Evolutionary conservation across 2,329 filamentous ascomycete species (phyloP), one percentile per base, ranked within the genome.

Genomic region (Aspergillus sp.): DNA sequence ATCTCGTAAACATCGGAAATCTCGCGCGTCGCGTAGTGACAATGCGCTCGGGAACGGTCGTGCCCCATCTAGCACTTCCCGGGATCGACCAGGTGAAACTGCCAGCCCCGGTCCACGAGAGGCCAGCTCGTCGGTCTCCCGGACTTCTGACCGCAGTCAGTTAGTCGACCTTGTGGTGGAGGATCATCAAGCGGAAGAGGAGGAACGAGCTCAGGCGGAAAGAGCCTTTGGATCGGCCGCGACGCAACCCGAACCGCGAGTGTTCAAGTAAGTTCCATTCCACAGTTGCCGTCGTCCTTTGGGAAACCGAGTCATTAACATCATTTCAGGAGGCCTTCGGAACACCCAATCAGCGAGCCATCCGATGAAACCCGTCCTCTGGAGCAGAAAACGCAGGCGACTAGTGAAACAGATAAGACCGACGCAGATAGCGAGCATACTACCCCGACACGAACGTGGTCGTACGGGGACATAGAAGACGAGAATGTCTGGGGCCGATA

Each of bases 81-180:
- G 55, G 19, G 64, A 41, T 59, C 45, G 56, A 62, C 32, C 65
- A 61, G 47, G 52, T 61, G 30, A 56, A 50, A 19, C 56, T 51
- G 51, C 58, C 60, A 45, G 57, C 50, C 61, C 58, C 50, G 58
- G 59, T 57, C 67, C 60, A 51, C 68, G 65, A 43, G 62, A 64
- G 20, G 53, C 65, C 35, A 68, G 66, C 54, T 63, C 68, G n/a
- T 62, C 65, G n/a, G 60, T 79, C 45, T 82, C 81, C 6, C 74
- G 76, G 30, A 78, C 80, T 52, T 85, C 83, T 1, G 79, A 80
- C 57, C 76, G 74, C 54, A 84, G 82, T 57, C 85, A 88, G 60
- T 72, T 88, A 4, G 84, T 88, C 10, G 85, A 88, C 64, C 71
- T 88, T 3, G 79, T 87, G 0, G 82, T 88, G 8, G 84, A 87